Evolutionary conservation across 2,329 filamentous ascomycete species (phyloP), one percentile per base, ranked within the genome.

Genomic region (Cytospora schulzeri): DNA sequence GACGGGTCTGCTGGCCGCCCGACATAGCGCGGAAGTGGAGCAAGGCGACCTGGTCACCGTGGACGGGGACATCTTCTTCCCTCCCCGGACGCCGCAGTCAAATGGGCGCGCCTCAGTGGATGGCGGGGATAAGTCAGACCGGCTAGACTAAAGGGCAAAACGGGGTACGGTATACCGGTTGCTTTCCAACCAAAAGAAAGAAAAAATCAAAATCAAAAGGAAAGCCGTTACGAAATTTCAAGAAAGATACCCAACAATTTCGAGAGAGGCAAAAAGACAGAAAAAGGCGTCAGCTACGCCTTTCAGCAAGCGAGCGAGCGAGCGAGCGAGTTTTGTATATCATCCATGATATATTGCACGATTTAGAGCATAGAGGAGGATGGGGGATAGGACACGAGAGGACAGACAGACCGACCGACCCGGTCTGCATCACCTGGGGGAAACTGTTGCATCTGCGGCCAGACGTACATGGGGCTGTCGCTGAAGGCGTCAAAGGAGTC

Each of bases 1-100:
- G 52, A 76, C 77, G 1, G 81, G 80, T 1, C 73, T 85, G 31
- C 73, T 86, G 50, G 75, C 76, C 15, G 75, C 77, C 31, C 77
- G 75, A 57, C 69, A 73, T 45, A 79, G 78, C 50, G 70, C 70
- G 15, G 76, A 78, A 24, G 55, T 59, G 33, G 59, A 59, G 56
- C 62, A 61, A 52, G 75, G 74, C 22, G 73, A 75, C 12, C 68
- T 78, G 1, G 72, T 79, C 45, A 78, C 78, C 1, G 72, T 76
- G 2, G 77, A 81, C 38, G 78, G 78, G 5, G 77, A 80, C 60
- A 71, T 76, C 33, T 72, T 80, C 59, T 73, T 79, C 5, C 76
- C 74, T 48, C 70, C 75, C 7, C 71, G 73, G 19, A 24, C 70
- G 33, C 53, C 61, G 31, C 57, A 66, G 19, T 45, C 48, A 15